Base-by-base conservation (phyloP, 768 basidiomycete genomes). In the Leccinum arenicola region DNA sequence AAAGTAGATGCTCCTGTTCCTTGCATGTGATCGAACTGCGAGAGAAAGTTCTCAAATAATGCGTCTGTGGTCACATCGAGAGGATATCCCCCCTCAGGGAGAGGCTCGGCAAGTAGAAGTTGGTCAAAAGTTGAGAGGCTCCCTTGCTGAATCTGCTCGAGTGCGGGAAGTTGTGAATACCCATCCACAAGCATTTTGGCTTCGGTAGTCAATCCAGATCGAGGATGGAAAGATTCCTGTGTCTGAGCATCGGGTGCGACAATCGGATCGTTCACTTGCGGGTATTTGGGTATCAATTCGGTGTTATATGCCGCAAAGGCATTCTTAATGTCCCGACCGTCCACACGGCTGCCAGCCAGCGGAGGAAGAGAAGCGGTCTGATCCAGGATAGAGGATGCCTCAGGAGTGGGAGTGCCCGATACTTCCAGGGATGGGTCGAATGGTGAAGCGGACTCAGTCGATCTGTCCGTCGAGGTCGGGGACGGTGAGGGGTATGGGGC, bases 401-500 rank as follows among this genome's bases (percentile, higher is more conserved):
- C 29, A 21, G 25, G 52, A 52, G 2, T 5, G 15, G 19, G 45
- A 5, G 56, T 17, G 11, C 3, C 11, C 7, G 9, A 23, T 17
- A 10, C n/a, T 31, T 17, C 5, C 5, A 56, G 31, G 5, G 17
- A n/a, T 14, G 21, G 4, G 11, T 23, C 17, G 2, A 12, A 6
- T 25, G 56, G 40, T 12, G 54, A 57, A 8, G 7, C 3, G 6
- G 43, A 47, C 3, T 33, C n/a, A 7, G 31, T 27, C 7, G 36
- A 55, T 15, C 29, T 29, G 17, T 36, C n/a, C n/a, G 57, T 11
- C 29, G 51, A 53, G 11, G 17, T 14, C 14, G 59, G 50, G 12
- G 61, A 21, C 2, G 43, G 21, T 0, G 35, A 19, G 3, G 47
- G 23, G 21, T 66, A 68, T 0, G 66, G 66, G 1, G 55, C 29